Conservation (phyloP, 306 rosid species). For the Quercus gilva region DNA sequence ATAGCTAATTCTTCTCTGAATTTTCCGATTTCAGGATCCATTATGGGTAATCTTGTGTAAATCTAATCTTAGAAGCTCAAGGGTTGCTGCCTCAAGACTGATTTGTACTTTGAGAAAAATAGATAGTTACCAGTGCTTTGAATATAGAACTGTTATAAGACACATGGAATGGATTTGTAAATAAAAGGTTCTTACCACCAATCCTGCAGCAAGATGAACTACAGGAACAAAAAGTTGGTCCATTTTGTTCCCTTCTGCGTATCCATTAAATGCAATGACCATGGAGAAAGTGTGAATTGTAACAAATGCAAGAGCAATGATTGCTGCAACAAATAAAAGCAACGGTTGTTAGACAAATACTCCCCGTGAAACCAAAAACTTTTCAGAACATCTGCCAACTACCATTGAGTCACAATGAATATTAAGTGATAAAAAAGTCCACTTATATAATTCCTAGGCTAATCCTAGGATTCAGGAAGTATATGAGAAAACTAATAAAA, state of each 20-base stretch:
- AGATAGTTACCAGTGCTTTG: slow-evolving; percentile 6
- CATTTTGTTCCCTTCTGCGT: slow-evolving; percentile 76
- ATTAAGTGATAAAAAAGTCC: not conserved
- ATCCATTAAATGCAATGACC: slow-evolving; percentile 93
- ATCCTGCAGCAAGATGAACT: slow-evolving; percentile 71
- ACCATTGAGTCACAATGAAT: slow-evolving; percentile 1
- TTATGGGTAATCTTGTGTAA: not conserved
- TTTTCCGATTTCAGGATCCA: not conserved
- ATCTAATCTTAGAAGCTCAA: not conserved
- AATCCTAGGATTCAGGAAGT: not conserved
- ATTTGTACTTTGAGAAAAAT: not conserved
- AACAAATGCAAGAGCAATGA: slow-evolving; percentile 84
- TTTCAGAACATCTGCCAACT: slow-evolving; percentile 16
- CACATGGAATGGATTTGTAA: slow-evolving; percentile 7
- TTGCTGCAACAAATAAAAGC: slow-evolving; percentile 54
- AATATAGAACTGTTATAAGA: not conserved
- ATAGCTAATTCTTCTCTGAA: not conserved
- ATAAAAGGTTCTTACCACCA: slow-evolving; percentile 58
- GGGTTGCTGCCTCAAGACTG: not conserved
- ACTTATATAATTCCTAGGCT: slow-evolving; percentile 5
- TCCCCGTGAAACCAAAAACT: not conserved
- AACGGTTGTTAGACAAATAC: slow-evolving; percentile 11
- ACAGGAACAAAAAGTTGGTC: slow-evolving; percentile 75
- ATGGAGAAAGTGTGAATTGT: slow-evolving; percentile 93
- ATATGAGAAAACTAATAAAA: slow-evolving; percentile 12